These are phyloP conservation scores for Raffaelea deltoideospora DNA, from an alignment of 2,329 filamentous ascomycete species.

Conservation along the genomic window DNA sequence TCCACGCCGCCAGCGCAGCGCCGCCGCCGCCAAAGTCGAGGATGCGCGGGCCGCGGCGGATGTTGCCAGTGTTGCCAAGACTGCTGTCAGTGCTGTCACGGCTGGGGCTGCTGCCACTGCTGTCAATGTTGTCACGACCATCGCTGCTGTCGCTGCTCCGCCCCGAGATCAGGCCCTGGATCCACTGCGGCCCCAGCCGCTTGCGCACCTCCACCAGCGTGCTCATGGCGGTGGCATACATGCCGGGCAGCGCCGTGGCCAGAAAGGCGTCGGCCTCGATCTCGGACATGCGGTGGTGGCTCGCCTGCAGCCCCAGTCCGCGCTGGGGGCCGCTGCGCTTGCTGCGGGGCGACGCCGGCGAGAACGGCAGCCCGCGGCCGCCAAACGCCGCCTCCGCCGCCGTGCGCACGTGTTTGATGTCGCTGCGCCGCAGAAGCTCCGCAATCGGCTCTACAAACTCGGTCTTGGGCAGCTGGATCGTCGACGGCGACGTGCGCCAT, in stretches of 20 bases:
- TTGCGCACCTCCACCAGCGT: slow-evolving; percentile 60
- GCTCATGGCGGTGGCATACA: slow-evolving; percentile 53
- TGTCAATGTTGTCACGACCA: too few relatives aligned
- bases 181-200: slow-evolving; percentile 56
- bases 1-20: slow-evolving; percentile 59
- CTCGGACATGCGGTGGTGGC: slow-evolving; percentile 51
- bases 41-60: slow-evolving; percentile 33
- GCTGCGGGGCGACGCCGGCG: slow-evolving; percentile 49
- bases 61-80: too few relatives aligned
- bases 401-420: slow-evolving; percentile 59
- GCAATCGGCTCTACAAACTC: slow-evolving; percentile 56
- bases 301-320: slow-evolving; percentile 47
- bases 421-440: slow-evolving; percentile 48
- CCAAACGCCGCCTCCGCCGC: slow-evolving; percentile 64
- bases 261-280: slow-evolving; percentile 65
- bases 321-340: slow-evolving; percentile 42
- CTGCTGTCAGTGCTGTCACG: too few relatives aligned
- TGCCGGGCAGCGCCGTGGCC: slow-evolving; percentile 51
- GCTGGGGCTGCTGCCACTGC: too few relatives aligned
- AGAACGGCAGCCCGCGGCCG: slow-evolving; percentile 60
- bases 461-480: slow-evolving; percentile 58
- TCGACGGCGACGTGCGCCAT: slow-evolving; percentile 58
- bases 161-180: slow-evolving; percentile 45
- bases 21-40: slow-evolving; percentile 64
- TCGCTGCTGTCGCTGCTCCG: slow-evolving; percentile 36